Base-by-base conservation (phyloP, 1,139 yeast genomes). In the Protomyces macrosporus region DNA sequence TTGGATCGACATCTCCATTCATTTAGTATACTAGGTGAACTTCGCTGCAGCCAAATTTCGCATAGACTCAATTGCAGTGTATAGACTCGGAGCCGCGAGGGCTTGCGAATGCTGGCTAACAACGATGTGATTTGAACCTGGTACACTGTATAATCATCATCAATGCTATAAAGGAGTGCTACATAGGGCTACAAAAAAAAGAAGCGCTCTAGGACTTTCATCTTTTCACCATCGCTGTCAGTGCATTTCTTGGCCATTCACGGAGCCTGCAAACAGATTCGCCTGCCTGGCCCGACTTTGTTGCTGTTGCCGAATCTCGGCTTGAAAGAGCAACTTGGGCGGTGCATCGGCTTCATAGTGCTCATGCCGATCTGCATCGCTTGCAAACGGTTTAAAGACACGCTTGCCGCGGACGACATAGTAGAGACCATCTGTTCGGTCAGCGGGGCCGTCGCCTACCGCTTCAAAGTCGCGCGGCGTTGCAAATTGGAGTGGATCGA, bases 361-460 rank as follows among this genome's bases (percentile, higher is more conserved):
- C 23, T 42, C 48, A 16, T 14, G 48, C 48, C 9, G n/a, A 16
- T 42, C 48, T 3, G 48, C 48, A 14, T 42, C 48, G 23, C 23
- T 16, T 16, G 23, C 48, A 16, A 42, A 42, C 6, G 48, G 48
- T 9, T 42, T 16, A 50, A 60, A 53, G 16, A 60, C 53, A 12
- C 50, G 34, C 34, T 53, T 53, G 33, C 63, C 63, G 10, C 63
- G 63, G 30, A 53, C 42, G 10, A 60, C 36, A 33, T 60, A 60
- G 35, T 52, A 45, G 54, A 60, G 53, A 42, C 63, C 63, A 53
- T 60, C 63, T n/a, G 45, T 23, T 1, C 58, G 50, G 6, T 36
- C 48, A 4, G 53, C 40, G 52, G 42, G 30, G 54, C 36, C n/a
- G 52, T 51, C 34, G 53, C 39, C 53, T 45, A 32, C 36, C 7